Conservation (phyloP, 1,284 basidiomycete genomes). For the Spongispora temasekensis region DNA sequence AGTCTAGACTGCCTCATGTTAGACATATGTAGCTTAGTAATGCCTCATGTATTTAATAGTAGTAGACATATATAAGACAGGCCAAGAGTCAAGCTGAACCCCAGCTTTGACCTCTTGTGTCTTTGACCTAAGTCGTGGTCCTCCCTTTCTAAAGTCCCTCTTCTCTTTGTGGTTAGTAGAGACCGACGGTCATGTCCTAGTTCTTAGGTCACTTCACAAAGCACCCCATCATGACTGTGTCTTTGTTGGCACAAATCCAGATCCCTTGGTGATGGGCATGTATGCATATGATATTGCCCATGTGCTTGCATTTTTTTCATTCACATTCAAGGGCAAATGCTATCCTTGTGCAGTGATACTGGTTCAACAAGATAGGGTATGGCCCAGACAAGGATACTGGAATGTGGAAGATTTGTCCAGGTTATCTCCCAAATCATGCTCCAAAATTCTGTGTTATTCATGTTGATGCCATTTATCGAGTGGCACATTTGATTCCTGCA, state of each 20-base stretch:
- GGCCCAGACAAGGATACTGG: not conserved
- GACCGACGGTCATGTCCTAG: no score
- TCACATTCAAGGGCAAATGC: not conserved
- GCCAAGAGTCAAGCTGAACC: no score
- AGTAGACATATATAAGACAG: no score
- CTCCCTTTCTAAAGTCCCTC: no score
- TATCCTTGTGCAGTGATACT: not conserved
- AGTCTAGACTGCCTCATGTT: no score
- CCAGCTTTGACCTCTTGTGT: no score
- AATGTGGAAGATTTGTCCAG: not conserved
- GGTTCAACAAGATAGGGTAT: not conserved
- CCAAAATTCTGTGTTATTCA: not conserved
- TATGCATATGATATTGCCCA: not conserved
- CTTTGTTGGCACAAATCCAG: not conserved
- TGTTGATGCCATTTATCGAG: not conserved
- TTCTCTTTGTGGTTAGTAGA: no score
- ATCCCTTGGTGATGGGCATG: not conserved
- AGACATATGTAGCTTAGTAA: no score
- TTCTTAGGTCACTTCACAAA: no score
- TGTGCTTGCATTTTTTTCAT: not conserved
- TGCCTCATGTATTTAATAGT: no score
- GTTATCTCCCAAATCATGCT: not conserved
- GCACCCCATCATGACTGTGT: not conserved
- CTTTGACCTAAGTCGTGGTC: no score
- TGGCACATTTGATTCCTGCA: not conserved